phyloP scores from a whole-genome alignment of 345 rosid genomes.

The Sisymbrium irio region DNA sequence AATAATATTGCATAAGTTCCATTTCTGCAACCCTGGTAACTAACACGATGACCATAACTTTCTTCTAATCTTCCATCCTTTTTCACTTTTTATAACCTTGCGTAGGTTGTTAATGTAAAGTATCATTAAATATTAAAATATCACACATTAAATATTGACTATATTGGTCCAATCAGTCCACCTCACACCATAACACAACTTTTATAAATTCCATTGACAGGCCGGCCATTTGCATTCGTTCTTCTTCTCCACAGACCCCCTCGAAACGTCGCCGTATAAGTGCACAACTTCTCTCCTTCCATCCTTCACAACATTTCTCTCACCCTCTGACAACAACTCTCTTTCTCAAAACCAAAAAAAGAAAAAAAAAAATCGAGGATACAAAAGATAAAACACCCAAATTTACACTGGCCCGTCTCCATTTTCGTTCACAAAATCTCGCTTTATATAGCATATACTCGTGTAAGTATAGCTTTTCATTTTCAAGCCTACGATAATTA shows the following conservation, averaged over 20 bases:
- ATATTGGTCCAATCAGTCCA: slow-evolving; percentile 34
- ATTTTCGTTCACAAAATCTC: slow-evolving; percentile 30
- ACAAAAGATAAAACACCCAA: not conserved
- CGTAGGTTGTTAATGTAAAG: slow-evolving; percentile 26
- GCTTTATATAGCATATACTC: slow-evolving; percentile 30
- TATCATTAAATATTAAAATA: slow-evolving; percentile 23
- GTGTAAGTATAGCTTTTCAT: slow-evolving; percentile 27
- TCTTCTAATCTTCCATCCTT: not conserved
- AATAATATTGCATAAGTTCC: not conserved
- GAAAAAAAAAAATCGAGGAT: not conserved
- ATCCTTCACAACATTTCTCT: slow-evolving; percentile 6
- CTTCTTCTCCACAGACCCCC: not conserved
- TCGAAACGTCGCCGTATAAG: slow-evolving; percentile 23
- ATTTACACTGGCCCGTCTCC: slow-evolving; percentile 34
- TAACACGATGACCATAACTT: slow-evolving; percentile 1
- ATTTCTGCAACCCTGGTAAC: not conserved
- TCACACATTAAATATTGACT: slow-evolving; percentile 23
- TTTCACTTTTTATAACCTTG: not conserved
- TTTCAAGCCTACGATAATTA: not conserved
- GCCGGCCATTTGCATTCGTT: slow-evolving; percentile 9
- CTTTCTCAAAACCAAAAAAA: not conserved
- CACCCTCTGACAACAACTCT: slow-evolving; percentile 20
- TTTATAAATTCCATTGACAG: slow-evolving; percentile 30
- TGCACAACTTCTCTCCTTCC: slow-evolving; percentile 8
- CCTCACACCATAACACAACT: slow-evolving; percentile 29